Conservation (phyloP, 2,329 filamentous ascomycete species). For the Pseudogymnoascus verrucosus region DNA sequence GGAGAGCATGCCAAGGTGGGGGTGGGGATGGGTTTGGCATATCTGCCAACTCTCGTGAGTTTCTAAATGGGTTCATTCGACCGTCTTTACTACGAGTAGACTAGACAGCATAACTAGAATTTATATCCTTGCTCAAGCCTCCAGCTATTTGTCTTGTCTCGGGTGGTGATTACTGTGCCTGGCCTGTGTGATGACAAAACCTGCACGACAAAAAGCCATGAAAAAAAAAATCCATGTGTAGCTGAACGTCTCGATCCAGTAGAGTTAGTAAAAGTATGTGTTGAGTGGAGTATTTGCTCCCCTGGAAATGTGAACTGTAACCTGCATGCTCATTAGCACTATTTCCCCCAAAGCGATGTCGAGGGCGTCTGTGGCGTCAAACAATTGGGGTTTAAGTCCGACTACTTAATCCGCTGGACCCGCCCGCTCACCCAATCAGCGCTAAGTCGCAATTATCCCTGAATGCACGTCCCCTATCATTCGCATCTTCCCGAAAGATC, state of each 20-base stretch:
- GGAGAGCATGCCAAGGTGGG: background rate
- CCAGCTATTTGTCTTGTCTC: background rate
- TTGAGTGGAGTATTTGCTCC: background rate
- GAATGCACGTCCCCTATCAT: constrained; percentile 10
- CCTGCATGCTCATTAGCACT: background rate
- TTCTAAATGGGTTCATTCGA: background rate
- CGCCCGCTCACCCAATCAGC: background rate
- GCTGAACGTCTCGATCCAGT: background rate
- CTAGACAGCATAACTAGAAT: background rate
- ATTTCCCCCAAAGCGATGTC: background rate
- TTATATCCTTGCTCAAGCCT: background rate
- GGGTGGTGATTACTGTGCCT: background rate
- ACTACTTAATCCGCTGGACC: constrained; percentile 3
- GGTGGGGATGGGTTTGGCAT: background rate
- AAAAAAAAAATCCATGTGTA: background rate
- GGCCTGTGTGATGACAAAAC: background rate
- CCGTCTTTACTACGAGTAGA: background rate
- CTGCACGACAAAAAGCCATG: background rate
- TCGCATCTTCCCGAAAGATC: constrained; percentile 10
- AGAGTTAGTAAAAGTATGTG: background rate
- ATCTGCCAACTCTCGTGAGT: background rate
- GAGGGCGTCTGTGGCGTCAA: constrained; percentile 5
- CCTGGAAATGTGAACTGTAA: background rate
- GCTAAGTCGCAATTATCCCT: constrained; percentile 7
- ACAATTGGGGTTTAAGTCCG: constrained; percentile 2